Conservation (phyloP, 176 grass and related monocot genomes). For the Echinochloa phyllopogon region DNA sequence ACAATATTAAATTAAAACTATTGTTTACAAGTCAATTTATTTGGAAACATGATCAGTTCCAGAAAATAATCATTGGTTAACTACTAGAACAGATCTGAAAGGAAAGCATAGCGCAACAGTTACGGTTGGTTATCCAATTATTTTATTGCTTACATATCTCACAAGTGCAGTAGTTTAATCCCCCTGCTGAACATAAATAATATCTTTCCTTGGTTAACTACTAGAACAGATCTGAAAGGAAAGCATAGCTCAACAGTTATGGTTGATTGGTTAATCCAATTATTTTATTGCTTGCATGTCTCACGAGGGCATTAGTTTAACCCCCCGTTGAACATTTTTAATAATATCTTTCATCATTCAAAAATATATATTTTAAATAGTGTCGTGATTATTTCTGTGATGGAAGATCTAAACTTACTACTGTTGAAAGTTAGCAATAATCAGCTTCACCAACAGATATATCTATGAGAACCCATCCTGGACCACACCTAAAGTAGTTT, state of each 20-base stretch:
- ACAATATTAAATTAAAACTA: neutral
- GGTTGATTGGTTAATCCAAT: neutral
- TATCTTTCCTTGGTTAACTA: neutral
- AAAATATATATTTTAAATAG: neutral
- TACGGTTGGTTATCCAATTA: neutral
- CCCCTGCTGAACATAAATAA: neutral
- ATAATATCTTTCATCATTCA: neutral
- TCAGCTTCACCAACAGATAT: conserved; percentile 16
- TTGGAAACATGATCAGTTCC: neutral
- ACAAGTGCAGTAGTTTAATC: conserved; percentile 23
- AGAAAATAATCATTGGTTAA: neutral
- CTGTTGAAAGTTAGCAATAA: conserved; percentile 29
- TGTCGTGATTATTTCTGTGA: neutral
- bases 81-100: conserved; percentile 22
- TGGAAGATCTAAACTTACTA: conserved; percentile 24
- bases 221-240: conserved; percentile 28
- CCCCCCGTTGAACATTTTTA: neutral
- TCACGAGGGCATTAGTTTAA: conserved; percentile 21
- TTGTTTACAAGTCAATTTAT: neutral
- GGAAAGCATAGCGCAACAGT: neutral
- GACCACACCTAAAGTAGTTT: conserved; percentile 18
- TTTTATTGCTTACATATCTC: conserved; percentile 31
- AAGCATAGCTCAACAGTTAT: neutral
- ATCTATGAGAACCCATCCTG: neutral
- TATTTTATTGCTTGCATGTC: conserved; percentile 37